A percentile compares a stretch with the other conserved stretches of the same genome.
phyloP scores from a whole-genome alignment of 208 protist genomes.

The Trypanosoma boissoni region DNA sequence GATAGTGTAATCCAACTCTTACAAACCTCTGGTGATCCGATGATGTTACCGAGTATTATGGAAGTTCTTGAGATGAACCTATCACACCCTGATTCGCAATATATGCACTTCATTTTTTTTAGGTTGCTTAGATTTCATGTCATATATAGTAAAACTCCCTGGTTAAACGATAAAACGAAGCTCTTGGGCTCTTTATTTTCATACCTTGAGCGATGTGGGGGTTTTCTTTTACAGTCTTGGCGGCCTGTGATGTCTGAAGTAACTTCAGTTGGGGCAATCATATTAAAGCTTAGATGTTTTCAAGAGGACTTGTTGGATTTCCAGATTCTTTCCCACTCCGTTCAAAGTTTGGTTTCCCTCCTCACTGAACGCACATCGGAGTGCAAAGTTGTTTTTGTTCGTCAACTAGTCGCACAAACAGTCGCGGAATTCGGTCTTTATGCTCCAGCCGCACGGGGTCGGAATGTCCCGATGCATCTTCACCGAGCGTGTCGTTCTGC shows the following conservation, averaged over 20 bases:
- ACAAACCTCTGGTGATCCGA: conserved; percentile 27
- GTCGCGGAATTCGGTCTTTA: conserved; percentile 84
- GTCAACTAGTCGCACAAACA: conserved; percentile 16
- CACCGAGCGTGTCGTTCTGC: conserved; percentile 47
- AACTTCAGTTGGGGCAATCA: conserved; percentile 41
- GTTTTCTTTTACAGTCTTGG: conserved; percentile 40
- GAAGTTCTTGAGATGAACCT: conserved; percentile 31
- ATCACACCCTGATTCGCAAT: conserved; percentile 24
- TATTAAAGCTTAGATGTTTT: conserved; percentile 68
- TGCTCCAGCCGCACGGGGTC: conserved; percentile 41
- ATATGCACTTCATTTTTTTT: conserved; percentile 64
- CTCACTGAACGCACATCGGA: conserved; percentile 20
- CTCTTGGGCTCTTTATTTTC: conserved; percentile 41
- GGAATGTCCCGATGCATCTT: conserved; percentile 49
- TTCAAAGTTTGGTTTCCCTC: conserved; percentile 14
- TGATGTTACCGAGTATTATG: conserved; percentile 1
- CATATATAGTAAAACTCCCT: conserved; percentile 27
- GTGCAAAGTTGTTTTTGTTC: conserved; percentile 9
- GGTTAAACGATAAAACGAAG: conserved; percentile 16
- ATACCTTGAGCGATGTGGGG: conserved; percentile 29
- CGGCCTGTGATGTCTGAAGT: conserved; percentile 61
- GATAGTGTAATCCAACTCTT: conserved; percentile 43
- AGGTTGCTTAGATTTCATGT: conserved; percentile 60
- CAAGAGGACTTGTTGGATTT: conserved; percentile 11
- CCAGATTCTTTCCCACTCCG: conserved; percentile 7